phyloP scores from a whole-genome alignment of 352 stramenopile species.

The Pythium dissimile region DNA sequence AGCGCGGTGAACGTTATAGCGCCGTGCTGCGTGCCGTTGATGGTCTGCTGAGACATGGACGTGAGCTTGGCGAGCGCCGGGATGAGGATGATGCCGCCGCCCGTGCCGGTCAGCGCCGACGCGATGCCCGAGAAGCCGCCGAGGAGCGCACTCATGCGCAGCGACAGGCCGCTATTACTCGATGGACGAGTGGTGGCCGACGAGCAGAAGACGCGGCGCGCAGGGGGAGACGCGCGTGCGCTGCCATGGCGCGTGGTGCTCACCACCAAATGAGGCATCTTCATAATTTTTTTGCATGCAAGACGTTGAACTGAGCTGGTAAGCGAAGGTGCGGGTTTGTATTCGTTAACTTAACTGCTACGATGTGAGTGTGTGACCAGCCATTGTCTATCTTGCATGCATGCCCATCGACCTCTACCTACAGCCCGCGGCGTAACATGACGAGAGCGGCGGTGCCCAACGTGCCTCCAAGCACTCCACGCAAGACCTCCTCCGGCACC shows the following conservation, averaged over 20 bases:
- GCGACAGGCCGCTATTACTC: slow-evolving; percentile 18
- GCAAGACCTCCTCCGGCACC: slow-evolving; percentile 66
- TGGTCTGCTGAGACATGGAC: slow-evolving; percentile 67
- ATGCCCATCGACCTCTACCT: neutral
- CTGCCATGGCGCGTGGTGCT: no score
- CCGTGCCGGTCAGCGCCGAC: slow-evolving; percentile 76
- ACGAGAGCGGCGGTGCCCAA: slow-evolving; percentile 61
- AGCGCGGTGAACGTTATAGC: slow-evolving; percentile 62
- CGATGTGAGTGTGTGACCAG: no score
- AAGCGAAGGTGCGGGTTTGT: no score
- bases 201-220: neutral
- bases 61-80: slow-evolving; percentile 77
- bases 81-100: slow-evolving; percentile 72
- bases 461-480: slow-evolving; percentile 57
- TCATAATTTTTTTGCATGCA: no score
- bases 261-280: no score
- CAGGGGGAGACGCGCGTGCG: no score
- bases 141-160: slow-evolving; percentile 33
- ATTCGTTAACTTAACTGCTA: neutral
- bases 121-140: slow-evolving; percentile 62
- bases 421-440: slow-evolving; percentile 61
- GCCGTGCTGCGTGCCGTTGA: slow-evolving; percentile 79
- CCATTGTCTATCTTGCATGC: neutral
- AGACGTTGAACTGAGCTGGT: no score
- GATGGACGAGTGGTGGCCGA: neutral